These are phyloP conservation scores for Saitozyma podzolica DNA, from an alignment of 768 basidiomycete genomes.

Conservation along the genomic window DNA sequence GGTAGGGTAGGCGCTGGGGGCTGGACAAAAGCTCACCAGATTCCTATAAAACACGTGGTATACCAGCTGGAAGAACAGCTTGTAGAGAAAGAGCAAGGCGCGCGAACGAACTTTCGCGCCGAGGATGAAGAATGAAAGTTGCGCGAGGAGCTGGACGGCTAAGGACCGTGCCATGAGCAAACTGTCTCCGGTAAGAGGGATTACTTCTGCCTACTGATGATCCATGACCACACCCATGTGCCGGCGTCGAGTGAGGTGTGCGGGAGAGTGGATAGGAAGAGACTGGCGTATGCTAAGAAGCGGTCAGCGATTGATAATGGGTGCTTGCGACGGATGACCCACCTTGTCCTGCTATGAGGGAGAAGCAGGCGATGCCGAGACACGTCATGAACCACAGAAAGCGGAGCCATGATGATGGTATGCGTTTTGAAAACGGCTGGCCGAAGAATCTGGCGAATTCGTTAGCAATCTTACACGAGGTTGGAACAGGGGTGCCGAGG, in stretches of 20 bases:
- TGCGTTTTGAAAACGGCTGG: conserved; percentile 46
- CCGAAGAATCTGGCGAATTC: conserved; percentile 49
- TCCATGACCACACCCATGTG: conserved; percentile 55
- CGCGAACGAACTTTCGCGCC: conserved; percentile 53
- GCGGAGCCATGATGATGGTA: conserved; percentile 54
- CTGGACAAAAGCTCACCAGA: conserved; percentile 29
- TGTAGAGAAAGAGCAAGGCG: conserved; percentile 55
- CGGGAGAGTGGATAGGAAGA: conserved; percentile 55
- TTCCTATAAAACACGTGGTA: conserved; percentile 50
- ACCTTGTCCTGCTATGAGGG: conserved; percentile 56
- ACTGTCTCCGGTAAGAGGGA: neutral
- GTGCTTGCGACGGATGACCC: conserved; percentile 4
- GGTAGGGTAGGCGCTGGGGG: no score
- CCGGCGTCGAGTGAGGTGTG: conserved; percentile 55
- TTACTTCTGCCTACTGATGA: conserved; percentile 40
- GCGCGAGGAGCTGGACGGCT: conserved; percentile 48
- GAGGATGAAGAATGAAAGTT: conserved; percentile 52
- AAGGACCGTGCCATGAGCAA: conserved; percentile 1
- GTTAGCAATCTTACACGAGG: neutral
- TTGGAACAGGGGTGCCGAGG: no score
- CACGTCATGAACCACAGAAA: conserved; percentile 56
- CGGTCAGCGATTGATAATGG: no score
- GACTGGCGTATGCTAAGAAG: conserved; percentile 51
- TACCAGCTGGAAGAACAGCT: conserved; percentile 51
- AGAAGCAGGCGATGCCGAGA: conserved; percentile 52